Base-by-base conservation (phyloP, 192 early-diverging fungal genomes). In the Coemansia sp. region DNA sequence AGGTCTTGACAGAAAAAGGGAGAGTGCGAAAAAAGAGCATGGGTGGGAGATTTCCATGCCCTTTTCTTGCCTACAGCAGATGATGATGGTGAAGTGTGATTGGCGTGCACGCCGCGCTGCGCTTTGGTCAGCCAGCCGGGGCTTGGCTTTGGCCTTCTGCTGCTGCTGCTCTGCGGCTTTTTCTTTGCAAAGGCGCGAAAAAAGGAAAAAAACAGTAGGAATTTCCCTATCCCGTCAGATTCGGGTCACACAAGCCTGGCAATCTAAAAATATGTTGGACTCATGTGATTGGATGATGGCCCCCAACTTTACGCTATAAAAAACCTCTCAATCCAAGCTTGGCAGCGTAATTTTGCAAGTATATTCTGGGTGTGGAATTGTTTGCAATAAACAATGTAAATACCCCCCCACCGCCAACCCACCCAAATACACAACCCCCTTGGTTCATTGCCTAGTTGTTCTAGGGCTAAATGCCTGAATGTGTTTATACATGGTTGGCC, bases 281-380 rank as follows among this genome's bases (percentile, higher is more conserved):
- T 45, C 68, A 70, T 63, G 61, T 70, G 68, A 70, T 70, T 70
- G 68, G 68, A 40, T 57, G 57, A 39, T 54, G 9, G 9, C 23
- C 52, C 52, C 52, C 6, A 54, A 21, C 52, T 26, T 32, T 32
- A 32, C 32, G 32, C 52, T 8, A 54, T 26, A 54, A 15, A 54
- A 8, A 9, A 23, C 52, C 9, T 3, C 21, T 15, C 52, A 18
- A n/a, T 19, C 49, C 16, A 50, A 50, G 49, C 49, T 15, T 12
- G 44, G 10, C 44, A 45, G 44, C 44, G 32, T 32, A 32, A 0
- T 32, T 32, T 32, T 32, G 1, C 32, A 32, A 32, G 4, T 32
- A 32, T 32, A 1, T 21, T 21, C 32, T 32, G 32, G 32, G 32
- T 32, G 32, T 1, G 32, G 32, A 32, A 1, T 32, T 32, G 32